These are phyloP conservation scores for Verticillium nubilum DNA, from an alignment of 2,329 filamentous ascomycete genomes.

Conservation along the genomic window DNA sequence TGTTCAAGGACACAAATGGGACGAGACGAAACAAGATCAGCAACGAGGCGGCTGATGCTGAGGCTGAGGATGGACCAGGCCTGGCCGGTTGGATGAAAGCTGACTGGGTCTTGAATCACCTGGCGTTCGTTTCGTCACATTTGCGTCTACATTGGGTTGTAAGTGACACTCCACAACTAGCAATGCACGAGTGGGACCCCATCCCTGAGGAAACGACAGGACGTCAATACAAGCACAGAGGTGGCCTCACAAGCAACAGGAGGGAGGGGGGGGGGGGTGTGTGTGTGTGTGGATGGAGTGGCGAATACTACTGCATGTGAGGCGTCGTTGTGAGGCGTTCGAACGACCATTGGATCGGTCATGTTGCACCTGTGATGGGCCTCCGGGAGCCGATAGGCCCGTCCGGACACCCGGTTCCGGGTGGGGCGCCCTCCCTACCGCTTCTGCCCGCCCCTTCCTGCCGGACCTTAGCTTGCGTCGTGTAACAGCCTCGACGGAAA, in stretches of 20 bases:
- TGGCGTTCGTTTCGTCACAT: too few species aligned
- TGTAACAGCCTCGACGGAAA: too few species aligned
- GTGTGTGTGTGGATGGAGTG: background rate
- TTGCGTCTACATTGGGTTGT: too few species aligned
- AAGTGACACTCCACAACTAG: background rate
- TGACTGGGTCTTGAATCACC: too few species aligned
- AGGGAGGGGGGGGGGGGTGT: background rate
- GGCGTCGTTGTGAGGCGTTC: background rate
- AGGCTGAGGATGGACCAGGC: background rate
- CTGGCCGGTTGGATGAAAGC: too few species aligned
- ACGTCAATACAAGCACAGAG: background rate
- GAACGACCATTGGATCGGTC: background rate
- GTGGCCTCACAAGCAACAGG: background rate
- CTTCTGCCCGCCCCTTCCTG: background rate
- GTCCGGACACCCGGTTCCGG: background rate
- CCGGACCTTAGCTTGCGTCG: background rate
- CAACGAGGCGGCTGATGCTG: background rate
- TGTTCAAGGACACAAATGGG: background rate
- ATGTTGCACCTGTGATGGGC: background rate
- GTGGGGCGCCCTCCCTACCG: background rate
- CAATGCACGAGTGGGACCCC: background rate
- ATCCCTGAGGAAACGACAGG: too few species aligned
- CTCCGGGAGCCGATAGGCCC: background rate
- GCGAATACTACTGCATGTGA: background rate
- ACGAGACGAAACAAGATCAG: background rate